Base-by-base conservation (phyloP, 768 basidiomycete genomes). In the Asterophora lycoperdoides region DNA sequence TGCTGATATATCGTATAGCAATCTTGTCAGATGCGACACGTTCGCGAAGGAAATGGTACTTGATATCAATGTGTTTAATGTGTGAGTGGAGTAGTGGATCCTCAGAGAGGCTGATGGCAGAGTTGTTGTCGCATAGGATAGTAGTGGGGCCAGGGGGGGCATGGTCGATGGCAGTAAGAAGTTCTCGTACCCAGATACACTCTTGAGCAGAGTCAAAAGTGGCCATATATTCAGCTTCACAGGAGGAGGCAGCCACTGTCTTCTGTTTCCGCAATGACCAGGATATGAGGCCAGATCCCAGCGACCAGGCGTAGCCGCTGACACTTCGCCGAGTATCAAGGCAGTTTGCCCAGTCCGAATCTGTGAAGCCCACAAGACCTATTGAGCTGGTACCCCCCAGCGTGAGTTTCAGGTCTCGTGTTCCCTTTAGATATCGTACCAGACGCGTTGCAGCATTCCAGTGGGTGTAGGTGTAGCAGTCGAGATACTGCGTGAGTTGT, bases 191-290 rank as follows among this genome's bases (percentile, higher is more conserved):
- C 15, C 23, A 42, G 41, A 15, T 30, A 10, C 29, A 29, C 10
- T 29, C 29, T 29, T 29, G 29, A 10, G 29, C 29, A 5, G 29
- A 29, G 10, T 42, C 41, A 17, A 42, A 42, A 8, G 45, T 36
- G 20, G 33, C 36, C 45, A 46, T 39, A 19, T 46, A 46, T 37
- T 46, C 45, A 10, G 45, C 45, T 26, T 46, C 45, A 20, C 45
- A 46, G 10, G 45, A 46, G 2, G 45, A 46, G 5, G 45, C 45
- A 3, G 73, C 53, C 26, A 72, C 60, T 2, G 61, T 58, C 1
- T 58, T 40, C 53, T 77, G 75, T 15, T 65, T 58, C 10, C 59
- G 48, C 0, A 67, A 63, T 2, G 52, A 49, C 74, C 75, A 78
- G 1, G 60, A 56, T 5, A 76, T 54, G 1, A 59, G 47, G 1